Evolutionary conservation across 805 yeast genomes (phyloP), one percentile per base, ranked within the genome.

Genomic region (Lachancea meyersii): DNA sequence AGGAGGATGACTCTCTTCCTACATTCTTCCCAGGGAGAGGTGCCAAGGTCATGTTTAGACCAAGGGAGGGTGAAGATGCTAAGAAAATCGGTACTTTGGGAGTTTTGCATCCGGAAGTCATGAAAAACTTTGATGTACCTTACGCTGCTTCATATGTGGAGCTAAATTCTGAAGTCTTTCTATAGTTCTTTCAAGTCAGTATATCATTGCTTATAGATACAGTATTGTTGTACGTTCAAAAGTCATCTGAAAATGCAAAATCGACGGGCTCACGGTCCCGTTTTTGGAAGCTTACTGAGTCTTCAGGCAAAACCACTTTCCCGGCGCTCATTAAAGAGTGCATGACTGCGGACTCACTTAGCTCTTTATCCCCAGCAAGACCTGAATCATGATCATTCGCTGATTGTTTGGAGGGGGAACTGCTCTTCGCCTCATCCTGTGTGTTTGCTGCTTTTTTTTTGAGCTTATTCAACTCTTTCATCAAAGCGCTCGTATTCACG

Each of bases 21-120:
- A 83, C 89, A 47, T 91, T 75, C 69, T 93, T 93, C 84, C 95
- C 96, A 31, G 98, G 97, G 32, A 83, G 98, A 72, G 97, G 96
- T 48, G 98, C 98, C 40, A 81, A 77, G 58, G 75, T 93, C 49
- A 77, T 74, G 68, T 85, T 80, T 69, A 79, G 94, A 72, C 68
- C 73, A 44, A 73, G 68, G 46, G 77, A 76, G 45, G 82, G 78
- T 46, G 82, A 67, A 26, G 70, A 73, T 31, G 76, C 73, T 13
- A 64, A 72, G 54, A 73, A 68, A 44, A 74, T 89, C 56, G 99
- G 99, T 51, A 70, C 79, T 36, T 72, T 93, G 53, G 99, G 99
- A 66, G 96, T 88, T 46, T 73, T 93, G 55, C 99, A 93, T 65
- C 99, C 99, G 27, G 87, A 82, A 60, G 98, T 93, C 41, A 73